Evolutionary conservation across 768 basidiomycete species (phyloP), one percentile per base, ranked within the genome.

Genomic region (Cantharellus anzutake): DNA sequence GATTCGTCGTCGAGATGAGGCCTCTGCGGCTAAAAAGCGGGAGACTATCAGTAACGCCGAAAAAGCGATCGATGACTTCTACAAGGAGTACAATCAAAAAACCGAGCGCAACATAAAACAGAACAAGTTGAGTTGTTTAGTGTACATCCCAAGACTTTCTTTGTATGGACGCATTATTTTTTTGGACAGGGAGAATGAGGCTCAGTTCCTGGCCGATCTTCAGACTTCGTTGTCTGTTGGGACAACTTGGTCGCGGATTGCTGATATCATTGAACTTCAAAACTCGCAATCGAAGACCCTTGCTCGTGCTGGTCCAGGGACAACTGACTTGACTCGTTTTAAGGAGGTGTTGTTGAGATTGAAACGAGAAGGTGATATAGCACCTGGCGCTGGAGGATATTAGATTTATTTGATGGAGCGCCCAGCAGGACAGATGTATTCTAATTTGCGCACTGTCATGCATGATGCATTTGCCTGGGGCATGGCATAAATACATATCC

Each of bases 201-300:
- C 81, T 20, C 80, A 83, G 60, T 97, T 84, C 73, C 67, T 93
- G 44, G 75, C 80, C 14, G 71, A 73, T n/a, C 74, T 91, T 59
- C 80, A 80, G 29, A 83, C 82, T 55, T 79, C 82, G 5, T 80
- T 98, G 57, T 83, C 89, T 0, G 76, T 78, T 59, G 96, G 94
- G 35, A 96, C 94, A 29, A 94, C 92, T 4, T 99, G 94, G 94
- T 82, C 91, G 65, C 84, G 96, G 42, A 94, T 99, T 67, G 85
- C 83, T 68, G 81, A 82, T 37, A 71, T 82, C 57, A 72, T 96
- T 62, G 89, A 93, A 65, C 77, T 99, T 42, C 81, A 94, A 70
- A 97, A 98, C 70, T 96, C 92, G 59, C 91, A 98, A 71, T 92
- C 88, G 76, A 99, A 98, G 75, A 97, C 92, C 3, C 76, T 90